phyloP scores from a whole-genome alignment of 73 alveolate genomes.

The Tetrahymena thermophila region DNA sequence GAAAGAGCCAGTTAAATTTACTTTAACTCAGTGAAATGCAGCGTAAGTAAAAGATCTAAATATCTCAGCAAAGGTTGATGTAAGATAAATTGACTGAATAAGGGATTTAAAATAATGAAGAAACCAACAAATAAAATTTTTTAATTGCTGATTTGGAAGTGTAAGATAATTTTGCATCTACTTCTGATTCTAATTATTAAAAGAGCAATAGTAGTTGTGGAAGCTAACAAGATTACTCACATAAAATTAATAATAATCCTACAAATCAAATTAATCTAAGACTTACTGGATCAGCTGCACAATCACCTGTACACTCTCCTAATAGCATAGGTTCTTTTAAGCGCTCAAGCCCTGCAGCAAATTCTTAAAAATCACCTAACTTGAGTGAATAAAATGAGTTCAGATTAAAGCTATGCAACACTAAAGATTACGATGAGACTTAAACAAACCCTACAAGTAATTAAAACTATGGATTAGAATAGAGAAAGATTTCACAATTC shows the following conservation, averaged over 20 bases:
- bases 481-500: not conserved
- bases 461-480: not conserved
- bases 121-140: not conserved
- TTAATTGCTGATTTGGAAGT: not conserved
- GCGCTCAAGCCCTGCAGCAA: not conserved
- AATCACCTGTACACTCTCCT: not conserved
- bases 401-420: not conserved
- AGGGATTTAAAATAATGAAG: not conserved
- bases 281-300: not conserved
- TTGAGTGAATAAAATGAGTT: not conserved
- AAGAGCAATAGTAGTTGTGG: not conserved
- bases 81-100: not conserved
- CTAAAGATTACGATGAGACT: not conserved
- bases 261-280: not conserved
- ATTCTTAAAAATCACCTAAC: not conserved
- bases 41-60: not conserved
- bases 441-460: not conserved
- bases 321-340: not conserved
- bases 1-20: not conserved
- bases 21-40: not conserved
- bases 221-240: not conserved
- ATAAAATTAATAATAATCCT: not conserved
- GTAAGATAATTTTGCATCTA: not conserved
- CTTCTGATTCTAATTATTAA: not conserved
- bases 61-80: not conserved